phyloP scores from a whole-genome alignment of 768 basidiomycete species.

The Chiua virens region DNA sequence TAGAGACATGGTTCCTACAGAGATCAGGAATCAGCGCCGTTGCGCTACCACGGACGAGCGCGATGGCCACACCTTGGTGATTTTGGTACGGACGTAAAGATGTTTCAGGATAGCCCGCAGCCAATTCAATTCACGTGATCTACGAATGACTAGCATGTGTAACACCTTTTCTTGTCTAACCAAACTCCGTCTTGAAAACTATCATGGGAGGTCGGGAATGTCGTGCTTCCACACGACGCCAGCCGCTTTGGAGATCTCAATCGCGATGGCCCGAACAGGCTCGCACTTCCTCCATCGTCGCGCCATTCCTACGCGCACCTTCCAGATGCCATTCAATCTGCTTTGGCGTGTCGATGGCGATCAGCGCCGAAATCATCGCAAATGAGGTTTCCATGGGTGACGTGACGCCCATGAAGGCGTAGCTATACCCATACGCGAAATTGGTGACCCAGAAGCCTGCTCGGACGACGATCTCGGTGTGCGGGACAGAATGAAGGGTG shows the following conservation, averaged over 20 bases:
- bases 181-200: too few species aligned
- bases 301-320: constrained; percentile 55
- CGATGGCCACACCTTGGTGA: too few species aligned
- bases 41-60: too few species aligned
- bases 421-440: constrained; percentile 58
- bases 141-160: neutral
- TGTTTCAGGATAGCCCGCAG: neutral
- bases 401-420: constrained; percentile 48
- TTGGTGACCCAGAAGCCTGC: constrained; percentile 55
- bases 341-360: constrained; percentile 59
- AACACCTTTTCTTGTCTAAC: too few species aligned
- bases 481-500: neutral
- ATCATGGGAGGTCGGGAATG: constrained; percentile 42
- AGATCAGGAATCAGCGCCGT: too few species aligned
- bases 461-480: neutral
- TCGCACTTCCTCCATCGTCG: constrained; percentile 48
- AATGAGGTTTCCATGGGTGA: constrained; percentile 58
- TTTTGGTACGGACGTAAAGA: too few species aligned
- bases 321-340: constrained; percentile 68
- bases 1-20: constrained; percentile 57
- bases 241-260: constrained; percentile 46
- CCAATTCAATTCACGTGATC: constrained; percentile 16
- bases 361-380: constrained; percentile 58
- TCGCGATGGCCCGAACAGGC: constrained; percentile 57
- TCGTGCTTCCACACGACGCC: constrained; percentile 53